Percentiles rank a stretch among this genome's conserved stretches.
Evolutionary conservation across 768 basidiomycete genomes (phyloP).

Genomic region (Cyclocybe aegerita): DNA sequence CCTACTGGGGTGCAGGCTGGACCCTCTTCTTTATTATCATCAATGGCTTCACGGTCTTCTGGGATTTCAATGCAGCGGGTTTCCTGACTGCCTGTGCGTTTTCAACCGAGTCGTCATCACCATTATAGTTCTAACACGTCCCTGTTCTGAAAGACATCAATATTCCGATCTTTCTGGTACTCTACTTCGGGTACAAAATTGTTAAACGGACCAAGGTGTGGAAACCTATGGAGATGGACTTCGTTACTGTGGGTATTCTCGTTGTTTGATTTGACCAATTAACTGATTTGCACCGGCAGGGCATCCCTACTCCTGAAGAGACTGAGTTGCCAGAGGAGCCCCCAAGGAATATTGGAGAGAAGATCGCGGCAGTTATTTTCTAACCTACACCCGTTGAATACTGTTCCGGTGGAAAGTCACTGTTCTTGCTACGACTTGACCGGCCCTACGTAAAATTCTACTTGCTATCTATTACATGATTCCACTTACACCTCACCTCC

Average conservation of each 20-base stretch:
- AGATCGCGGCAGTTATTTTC: conserved; percentile 52
- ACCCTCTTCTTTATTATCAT: conserved; percentile 55
- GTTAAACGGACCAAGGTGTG: conserved; percentile 43
- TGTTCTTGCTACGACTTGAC: not conserved
- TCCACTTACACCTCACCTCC: too few species aligned
- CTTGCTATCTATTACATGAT: too few species aligned
- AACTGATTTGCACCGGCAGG: conserved; percentile 31
- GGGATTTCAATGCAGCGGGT: conserved; percentile 50
- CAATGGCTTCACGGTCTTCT: conserved; percentile 62
- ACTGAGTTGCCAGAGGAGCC: conserved; percentile 55
- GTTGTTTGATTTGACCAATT: not conserved
- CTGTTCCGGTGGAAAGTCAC: not conserved
- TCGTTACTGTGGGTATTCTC: conserved; percentile 52
- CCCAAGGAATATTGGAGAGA: conserved; percentile 49
- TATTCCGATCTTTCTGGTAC: conserved; percentile 41
- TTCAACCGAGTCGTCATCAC: not conserved
- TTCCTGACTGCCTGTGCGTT: conserved; percentile 47
- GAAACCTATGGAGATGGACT: conserved; percentile 68
- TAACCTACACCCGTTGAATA: conserved; percentile 23
- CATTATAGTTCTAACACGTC: not conserved
- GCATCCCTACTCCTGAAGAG: conserved; percentile 69
- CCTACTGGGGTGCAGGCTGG: conserved; percentile 74
- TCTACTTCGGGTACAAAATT: conserved; percentile 48
- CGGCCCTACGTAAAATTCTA: not conserved
- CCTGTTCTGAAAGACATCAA: conserved; percentile 36